Conservation (phyloP, 1,284 basidiomycete species). For the Fistulinella cinereoalba region DNA sequence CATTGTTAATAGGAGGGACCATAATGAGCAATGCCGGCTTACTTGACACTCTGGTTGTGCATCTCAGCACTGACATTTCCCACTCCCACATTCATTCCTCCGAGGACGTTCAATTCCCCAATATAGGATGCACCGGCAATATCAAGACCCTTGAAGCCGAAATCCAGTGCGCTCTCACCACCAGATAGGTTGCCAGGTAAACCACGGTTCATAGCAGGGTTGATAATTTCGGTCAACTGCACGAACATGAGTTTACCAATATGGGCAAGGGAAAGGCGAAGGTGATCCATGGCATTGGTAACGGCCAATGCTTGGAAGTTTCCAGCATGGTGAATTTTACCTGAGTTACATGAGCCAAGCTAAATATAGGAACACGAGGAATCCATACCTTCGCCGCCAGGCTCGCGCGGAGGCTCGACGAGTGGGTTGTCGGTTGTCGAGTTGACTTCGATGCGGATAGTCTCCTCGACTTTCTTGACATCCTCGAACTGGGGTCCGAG, state of each 20-base stretch:
- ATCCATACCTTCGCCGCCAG: constrained; percentile 18
- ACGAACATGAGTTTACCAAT: constrained; percentile 83
- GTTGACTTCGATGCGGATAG: constrained; percentile 78
- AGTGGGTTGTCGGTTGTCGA: constrained; percentile 49
- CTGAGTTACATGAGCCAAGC: constrained; percentile 60
- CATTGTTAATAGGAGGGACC: constrained; percentile 1
- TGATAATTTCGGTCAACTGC: constrained; percentile 81
- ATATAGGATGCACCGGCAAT: constrained; percentile 81
- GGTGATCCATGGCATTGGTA: constrained; percentile 87
- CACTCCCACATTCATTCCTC: constrained; percentile 79
- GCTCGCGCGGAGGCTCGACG: constrained; percentile 23
- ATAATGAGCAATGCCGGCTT: constrained; percentile 27
- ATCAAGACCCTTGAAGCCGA: constrained; percentile 83
- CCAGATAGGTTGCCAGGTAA: constrained; percentile 80
- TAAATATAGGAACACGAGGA: neutral
- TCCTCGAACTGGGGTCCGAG: constrained; percentile 86
- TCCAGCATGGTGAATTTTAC: constrained; percentile 75
- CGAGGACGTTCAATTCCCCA: constrained; percentile 75
- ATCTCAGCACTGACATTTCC: constrained; percentile 85
- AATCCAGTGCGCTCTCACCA: constrained; percentile 79
- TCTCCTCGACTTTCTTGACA: constrained; percentile 60
- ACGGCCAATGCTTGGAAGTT: constrained; percentile 89
- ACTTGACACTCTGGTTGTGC: constrained; percentile 88
- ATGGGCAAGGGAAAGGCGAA: constrained; percentile 76
- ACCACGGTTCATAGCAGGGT: constrained; percentile 80